Base-by-base conservation (phyloP, 2,329 filamentous ascomycete species). In the Chaetomium sp. region DNA sequence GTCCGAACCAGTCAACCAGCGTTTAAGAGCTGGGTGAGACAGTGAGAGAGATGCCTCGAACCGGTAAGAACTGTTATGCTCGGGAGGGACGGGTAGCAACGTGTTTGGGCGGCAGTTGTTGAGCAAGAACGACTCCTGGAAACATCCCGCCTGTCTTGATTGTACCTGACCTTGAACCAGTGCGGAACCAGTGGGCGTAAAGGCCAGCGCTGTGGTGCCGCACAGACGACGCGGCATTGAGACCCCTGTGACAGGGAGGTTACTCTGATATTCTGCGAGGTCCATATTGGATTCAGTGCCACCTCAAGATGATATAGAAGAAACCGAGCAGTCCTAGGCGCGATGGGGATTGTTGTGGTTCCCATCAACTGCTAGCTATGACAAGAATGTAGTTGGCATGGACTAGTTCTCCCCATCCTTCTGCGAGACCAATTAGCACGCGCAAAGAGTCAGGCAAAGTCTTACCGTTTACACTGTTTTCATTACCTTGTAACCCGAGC, bases 201-300 rank as follows among this genome's bases (percentile, higher is more conserved):
- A 27, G 19, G 19, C 19, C 19, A 27, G 19, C 19, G 19, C 19
- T 27, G 19, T n/a, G 43, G 33, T 40, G 27, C 33, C 48, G 58
- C 60, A 59, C 58, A 55, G 58, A 59, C 56, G 34, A 44, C 59
- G 55, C 43, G 40, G 56, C 55, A 56, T 57, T 46, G 46, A 45
- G 52, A 57, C 37, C 54, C 54, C 38, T 41, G 37, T 56, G 52
- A 52, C 44, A 49, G 57, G 42, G 50, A 32, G 49, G 54, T 45
- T 52, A 58, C 10, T 32, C 50, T 41, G 55, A 52, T 51, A 52
- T 58, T 59, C 56, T 56, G 47, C 14, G 43, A 32, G 6, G 40
- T n/a, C 40, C 40, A 9, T 38, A 27, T 27, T 27, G 19, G 33
- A 19, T 32, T 35, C 27, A 27, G 42, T 14, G 42, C 32, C 42